Evolutionary conservation across 495 filamentous ascomycete genomes (phyloP), one percentile per base, ranked within the genome.

Genomic region (Neurospora sp.): DNA sequence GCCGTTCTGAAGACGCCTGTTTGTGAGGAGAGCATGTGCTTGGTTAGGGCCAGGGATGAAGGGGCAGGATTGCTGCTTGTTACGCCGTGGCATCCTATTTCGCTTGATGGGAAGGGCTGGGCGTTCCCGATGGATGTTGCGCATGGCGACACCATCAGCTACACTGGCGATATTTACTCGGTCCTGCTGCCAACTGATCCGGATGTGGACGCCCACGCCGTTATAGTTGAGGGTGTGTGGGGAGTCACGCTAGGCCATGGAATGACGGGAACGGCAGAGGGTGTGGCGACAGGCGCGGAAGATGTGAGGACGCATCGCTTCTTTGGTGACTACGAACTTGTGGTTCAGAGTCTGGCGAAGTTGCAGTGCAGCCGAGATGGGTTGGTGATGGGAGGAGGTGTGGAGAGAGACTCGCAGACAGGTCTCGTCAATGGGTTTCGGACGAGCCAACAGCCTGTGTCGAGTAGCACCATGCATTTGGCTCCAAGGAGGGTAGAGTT

Each of bases 191-290:
- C 84, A 76, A 72, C 78, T 20, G 80, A 84, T 71, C 66, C 39
- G 31, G 74, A 85, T 37, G 8, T 71, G 4, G 81, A 83, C 9
- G 84, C 82, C 2, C 83, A 86, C 70, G 83, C 81, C 31, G 75
- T 86, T 7, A 71, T 77, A 16, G 73, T 86, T 31, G 81, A 76
- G 1, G 81, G 81, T 7, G 49, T 81, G 40, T 87, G 83, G 85
- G 84, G 80, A 9, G 83, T 85, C 23, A 81, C 85, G 9, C 73
- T 87, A 46, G 85, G 84, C 5, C 84, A 86, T 74, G 84, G 84
- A 4, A 37, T 83, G n/a, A 74, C 72, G 10, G 73, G 70, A 18
- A 37, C 16, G 54, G 27, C 7, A 40, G 38, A 38, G 31, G 66
- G 9, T 23, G 70, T 18, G 0, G 40, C 42, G 27, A 38, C 31